These are phyloP conservation scores for Cyclostephanos invisitatus DNA, from an alignment of 108 stramenopile genomes.

Conservation along the genomic window DNA sequence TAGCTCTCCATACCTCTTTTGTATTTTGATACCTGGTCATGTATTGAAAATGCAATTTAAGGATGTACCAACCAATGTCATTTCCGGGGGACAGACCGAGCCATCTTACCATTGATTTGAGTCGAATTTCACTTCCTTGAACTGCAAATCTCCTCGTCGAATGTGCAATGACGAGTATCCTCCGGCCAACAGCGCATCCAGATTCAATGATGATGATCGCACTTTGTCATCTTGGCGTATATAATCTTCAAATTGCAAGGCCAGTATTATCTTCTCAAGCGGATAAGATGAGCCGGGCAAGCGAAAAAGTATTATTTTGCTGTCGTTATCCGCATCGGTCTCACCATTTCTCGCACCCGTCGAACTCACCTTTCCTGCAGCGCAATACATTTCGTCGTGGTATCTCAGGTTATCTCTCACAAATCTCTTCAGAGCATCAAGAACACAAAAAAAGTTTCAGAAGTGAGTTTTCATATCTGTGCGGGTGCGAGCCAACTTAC, in stretches of 20 bases:
- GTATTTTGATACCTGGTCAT: slow-evolving; percentile 36
- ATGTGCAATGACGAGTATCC: slow-evolving; percentile 60
- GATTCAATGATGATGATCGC: slow-evolving; percentile 15
- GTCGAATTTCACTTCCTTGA: slow-evolving; percentile 45
- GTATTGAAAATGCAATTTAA: not conserved
- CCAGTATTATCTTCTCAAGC: slow-evolving; percentile 70
- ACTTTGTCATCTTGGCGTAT: slow-evolving; percentile 12
- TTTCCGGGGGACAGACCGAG: not conserved
- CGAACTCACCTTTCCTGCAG: slow-evolving; percentile 54
- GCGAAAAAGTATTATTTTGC: too few relatives aligned
- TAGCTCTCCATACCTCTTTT: slow-evolving; percentile 47
- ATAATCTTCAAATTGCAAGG: slow-evolving; percentile 67
- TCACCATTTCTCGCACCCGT: too few relatives aligned
- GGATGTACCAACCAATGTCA: not conserved
- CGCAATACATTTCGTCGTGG: slow-evolving; percentile 83
- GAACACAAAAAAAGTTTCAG: too few relatives aligned
- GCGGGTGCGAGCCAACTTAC: slow-evolving; percentile 33
- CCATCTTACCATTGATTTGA: slow-evolving; percentile 32
- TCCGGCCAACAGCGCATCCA: slow-evolving; percentile 43
- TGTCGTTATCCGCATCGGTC: too few relatives aligned
- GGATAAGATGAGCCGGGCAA: too few relatives aligned
- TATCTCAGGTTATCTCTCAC: slow-evolving; percentile 85
- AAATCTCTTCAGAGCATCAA: slow-evolving; percentile 44
- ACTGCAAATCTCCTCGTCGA: slow-evolving; percentile 55
- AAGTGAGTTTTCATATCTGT: slow-evolving; percentile 36